Evolutionary conservation across 805 yeast species (phyloP).

Genomic region (Yamadazyma paraphyllophila): DNA sequence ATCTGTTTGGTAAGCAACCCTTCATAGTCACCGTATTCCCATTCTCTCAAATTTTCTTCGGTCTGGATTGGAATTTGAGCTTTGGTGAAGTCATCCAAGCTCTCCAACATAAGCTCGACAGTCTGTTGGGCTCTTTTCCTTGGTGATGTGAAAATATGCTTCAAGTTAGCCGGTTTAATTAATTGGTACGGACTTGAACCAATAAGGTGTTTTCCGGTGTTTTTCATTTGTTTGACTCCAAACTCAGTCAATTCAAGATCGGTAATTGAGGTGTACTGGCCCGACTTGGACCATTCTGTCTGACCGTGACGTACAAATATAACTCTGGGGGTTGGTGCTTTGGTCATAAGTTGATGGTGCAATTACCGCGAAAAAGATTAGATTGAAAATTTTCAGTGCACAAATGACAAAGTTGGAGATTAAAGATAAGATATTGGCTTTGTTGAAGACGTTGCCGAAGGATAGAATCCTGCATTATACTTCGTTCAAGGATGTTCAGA

Average conservation of each 20-base stretch:
- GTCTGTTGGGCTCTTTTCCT: slow-evolving; percentile 78
- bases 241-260: slow-evolving; percentile 75
- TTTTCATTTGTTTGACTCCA: slow-evolving; percentile 74
- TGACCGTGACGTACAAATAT: slow-evolving; percentile 82
- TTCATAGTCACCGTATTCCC: slow-evolving; percentile 97
- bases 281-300: slow-evolving; percentile 94
- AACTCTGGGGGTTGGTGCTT: slow-evolving; percentile 57
- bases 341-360: slow-evolving; percentile 4
- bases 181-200: slow-evolving; percentile 51
- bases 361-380: not conserved
- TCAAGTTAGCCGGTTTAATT: slow-evolving; percentile 62
- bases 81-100: slow-evolving; percentile 43
- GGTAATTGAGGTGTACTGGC: slow-evolving; percentile 86
- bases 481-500: slow-evolving; percentile 66
- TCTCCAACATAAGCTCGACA: slow-evolving; percentile 57
- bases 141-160: slow-evolving; percentile 75
- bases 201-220: slow-evolving; percentile 70
- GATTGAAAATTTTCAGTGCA: slow-evolving; percentile 1
- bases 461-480: slow-evolving; percentile 68
- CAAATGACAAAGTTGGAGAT: slow-evolving; percentile 43
- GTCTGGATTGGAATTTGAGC: slow-evolving; percentile 43
- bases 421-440: slow-evolving; percentile 54
- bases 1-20: slow-evolving; percentile 74
- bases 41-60: slow-evolving; percentile 78
- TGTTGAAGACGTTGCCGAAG: slow-evolving; percentile 62